Evolutionary conservation across 1,284 basidiomycete species (phyloP), one percentile per base, ranked within the genome.

Genomic region (Ustilago lituana): DNA sequence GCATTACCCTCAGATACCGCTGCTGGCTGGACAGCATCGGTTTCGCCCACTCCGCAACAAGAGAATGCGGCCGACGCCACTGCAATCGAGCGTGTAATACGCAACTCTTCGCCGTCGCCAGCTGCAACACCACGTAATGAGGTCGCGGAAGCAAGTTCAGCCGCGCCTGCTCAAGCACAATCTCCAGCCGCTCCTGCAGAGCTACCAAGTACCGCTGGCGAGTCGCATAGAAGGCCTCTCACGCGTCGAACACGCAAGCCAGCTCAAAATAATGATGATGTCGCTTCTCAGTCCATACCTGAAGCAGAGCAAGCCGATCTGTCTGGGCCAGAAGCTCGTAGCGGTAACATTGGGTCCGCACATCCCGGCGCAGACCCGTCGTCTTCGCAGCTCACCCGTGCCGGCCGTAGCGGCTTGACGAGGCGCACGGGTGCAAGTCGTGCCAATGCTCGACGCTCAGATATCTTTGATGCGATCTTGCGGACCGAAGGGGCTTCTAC

Each of bases 401-500:
- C 40, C 0, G 61, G 53, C n/a, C 44, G 58, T 7, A 65, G 59
- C 31, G 53, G 64, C 5, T 27, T 68, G 17, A 68, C 69, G 3
- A 39, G 64, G 24, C 50, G 69, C 3, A 72, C 64, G 1, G 69
- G 69, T 4, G 46, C 64, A 11, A 62, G 57, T 27, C 48, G 64
- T 35, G 44, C 50, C 33, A 48, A 26, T 6, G 32, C 45, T 43
- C 56, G 69, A 2, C 50, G 64, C n/a, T 67, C 64, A 19, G 64
- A 72, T 26, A 45, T 72, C 46, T 72, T 72, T 40, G 64, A 72
- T 35, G 49, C 66, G 15, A 46, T 69, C 5, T 35, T 68, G 15
- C 40, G 43, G 14, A 8, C 33, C 12, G 39, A 54, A 14, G 31
- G 45, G 5, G 29, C 26, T 22, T 29, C 39, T 44, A 36, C 46